Evolutionary conservation across 495 filamentous ascomycete genomes (phyloP).

Genomic region (Aspergillus carlsbadensis): DNA sequence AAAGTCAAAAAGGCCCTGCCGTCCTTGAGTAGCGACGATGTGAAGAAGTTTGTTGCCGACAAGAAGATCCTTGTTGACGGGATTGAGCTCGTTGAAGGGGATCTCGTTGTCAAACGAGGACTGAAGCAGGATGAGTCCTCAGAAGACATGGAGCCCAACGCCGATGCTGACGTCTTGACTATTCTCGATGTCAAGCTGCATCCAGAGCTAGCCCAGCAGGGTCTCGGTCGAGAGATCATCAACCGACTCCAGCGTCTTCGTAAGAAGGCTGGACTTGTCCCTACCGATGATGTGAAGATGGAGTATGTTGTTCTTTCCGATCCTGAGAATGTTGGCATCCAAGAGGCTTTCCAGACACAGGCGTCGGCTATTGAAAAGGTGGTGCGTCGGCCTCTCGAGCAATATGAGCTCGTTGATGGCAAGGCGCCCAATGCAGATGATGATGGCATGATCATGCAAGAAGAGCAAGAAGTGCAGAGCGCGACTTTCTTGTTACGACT

Average conservation of each 20-base stretch:
- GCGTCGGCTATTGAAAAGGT: constrained; percentile 71
- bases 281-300: constrained; percentile 86
- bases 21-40: constrained; percentile 71
- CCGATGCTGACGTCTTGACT: constrained; percentile 77
- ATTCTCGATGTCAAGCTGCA: constrained; percentile 76
- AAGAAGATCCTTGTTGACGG: constrained; percentile 79
- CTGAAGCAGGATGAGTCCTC: constrained; percentile 66
- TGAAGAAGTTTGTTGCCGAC: constrained; percentile 66
- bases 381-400: constrained; percentile 75
- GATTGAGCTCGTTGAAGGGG: constrained; percentile 74
- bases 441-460: constrained; percentile 70
- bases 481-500: constrained; percentile 82
- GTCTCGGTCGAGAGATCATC: constrained; percentile 77
- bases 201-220: constrained; percentile 72
- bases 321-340: constrained; percentile 74
- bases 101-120: constrained; percentile 80
- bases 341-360: constrained; percentile 70
- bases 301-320: constrained; percentile 74
- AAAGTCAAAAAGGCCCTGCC: constrained; percentile 91
- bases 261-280: constrained; percentile 76
- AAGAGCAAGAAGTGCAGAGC: constrained; percentile 87
- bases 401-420: constrained; percentile 63
- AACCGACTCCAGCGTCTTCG: constrained; percentile 78
- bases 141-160: constrained; percentile 77
- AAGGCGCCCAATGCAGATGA: constrained; percentile 55